These are phyloP conservation scores for Dicorynia guianensis DNA, from an alignment of 306 rosid genomes.

Conservation along the genomic window DNA sequence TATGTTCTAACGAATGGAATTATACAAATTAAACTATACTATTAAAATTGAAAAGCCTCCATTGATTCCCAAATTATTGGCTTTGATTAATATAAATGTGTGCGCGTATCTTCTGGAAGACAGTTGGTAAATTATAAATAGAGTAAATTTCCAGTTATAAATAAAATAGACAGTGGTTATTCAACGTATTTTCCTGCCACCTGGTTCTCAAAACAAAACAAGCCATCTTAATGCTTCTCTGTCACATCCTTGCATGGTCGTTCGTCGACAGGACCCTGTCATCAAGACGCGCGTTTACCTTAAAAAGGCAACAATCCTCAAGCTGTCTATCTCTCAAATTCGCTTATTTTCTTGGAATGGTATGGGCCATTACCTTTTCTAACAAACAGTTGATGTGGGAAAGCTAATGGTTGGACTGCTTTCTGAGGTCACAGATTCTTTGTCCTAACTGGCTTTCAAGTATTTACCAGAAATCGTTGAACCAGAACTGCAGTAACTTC, in stretches of 20 bases:
- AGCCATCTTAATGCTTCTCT: background rate
- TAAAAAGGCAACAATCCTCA: constrained; percentile 27
- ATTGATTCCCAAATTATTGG: too few species aligned
- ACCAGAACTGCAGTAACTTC: constrained; percentile 44
- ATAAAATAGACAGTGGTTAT: constrained; percentile 4
- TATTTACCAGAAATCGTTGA: constrained; percentile 41
- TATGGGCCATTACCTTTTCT: constrained; percentile 39
- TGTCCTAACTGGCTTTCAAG: constrained; percentile 60
- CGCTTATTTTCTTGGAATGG: constrained; percentile 32
- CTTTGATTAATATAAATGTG: too few species aligned
- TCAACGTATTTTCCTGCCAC: background rate
- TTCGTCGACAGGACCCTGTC: constrained; percentile 22
- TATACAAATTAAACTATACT: too few species aligned
- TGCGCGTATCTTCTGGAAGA: too few species aligned
- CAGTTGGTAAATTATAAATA: too few species aligned
- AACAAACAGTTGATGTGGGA: constrained; percentile 52
- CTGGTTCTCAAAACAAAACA: background rate
- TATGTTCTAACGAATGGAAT: too few species aligned
- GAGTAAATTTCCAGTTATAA: too few species aligned
- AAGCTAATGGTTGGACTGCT: constrained; percentile 46
- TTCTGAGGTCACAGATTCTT: constrained; percentile 60
- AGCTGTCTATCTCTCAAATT: constrained; percentile 35
- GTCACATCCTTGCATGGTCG: background rate
- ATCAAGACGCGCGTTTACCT: constrained; percentile 25
- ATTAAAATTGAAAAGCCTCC: too few species aligned